These are phyloP conservation scores for Neospora caninum DNA, from an alignment of 169 alveolate genomes.

Conservation along the genomic window DNA sequence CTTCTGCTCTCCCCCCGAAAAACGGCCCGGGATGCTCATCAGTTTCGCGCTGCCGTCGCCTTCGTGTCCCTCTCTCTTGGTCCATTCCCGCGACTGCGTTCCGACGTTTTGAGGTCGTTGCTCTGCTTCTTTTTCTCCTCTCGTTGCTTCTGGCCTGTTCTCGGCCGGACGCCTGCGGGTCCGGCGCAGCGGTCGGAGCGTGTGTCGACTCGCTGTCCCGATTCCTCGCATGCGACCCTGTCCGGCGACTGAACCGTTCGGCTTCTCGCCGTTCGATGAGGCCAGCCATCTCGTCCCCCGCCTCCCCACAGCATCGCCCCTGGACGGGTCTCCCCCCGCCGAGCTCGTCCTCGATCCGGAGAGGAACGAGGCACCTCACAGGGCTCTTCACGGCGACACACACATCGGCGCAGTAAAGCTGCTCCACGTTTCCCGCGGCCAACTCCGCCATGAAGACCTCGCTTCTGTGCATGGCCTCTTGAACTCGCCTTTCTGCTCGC, in stretches of 20 bases:
- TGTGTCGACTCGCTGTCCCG: too few relatives aligned
- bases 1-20: too few relatives aligned
- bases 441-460: neutral
- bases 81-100: too few relatives aligned
- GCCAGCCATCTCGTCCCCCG: neutral
- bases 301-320: neutral
- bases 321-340: neutral
- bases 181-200: too few relatives aligned
- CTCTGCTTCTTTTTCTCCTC: too few relatives aligned
- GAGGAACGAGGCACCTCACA: neutral
- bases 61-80: too few relatives aligned
- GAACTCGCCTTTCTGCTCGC: neutral
- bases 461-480: neutral
- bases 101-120: too few relatives aligned
- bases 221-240: neutral
- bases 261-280: neutral
- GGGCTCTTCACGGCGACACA: constrained; percentile 18
- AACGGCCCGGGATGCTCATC: too few relatives aligned
- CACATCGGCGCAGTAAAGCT: neutral
- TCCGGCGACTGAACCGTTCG: neutral
- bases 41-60: too few relatives aligned
- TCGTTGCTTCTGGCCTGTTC: too few relatives aligned
- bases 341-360: neutral
- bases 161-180: too few relatives aligned
- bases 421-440: neutral